Evolutionary conservation across 768 basidiomycete genomes (phyloP).

Genomic region (Dioszegia crocea): DNA sequence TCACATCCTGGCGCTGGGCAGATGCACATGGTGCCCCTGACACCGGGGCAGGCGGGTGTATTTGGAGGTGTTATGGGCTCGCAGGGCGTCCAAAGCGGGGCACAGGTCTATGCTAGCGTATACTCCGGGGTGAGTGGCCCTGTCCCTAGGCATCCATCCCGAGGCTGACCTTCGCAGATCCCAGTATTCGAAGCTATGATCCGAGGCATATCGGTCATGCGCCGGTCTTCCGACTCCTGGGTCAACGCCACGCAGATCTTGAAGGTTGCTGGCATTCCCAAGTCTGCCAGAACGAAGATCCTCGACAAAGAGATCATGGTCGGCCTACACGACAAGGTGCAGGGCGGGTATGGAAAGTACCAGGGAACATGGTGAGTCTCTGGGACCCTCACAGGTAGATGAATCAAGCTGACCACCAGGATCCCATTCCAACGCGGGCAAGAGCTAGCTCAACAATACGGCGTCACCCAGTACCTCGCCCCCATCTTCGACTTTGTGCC

Average conservation of each 20-base stretch:
- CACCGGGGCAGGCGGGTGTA: slow-evolving; percentile 9
- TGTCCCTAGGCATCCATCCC: background rate
- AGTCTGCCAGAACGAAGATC: slow-evolving; percentile 92
- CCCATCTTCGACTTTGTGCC: slow-evolving; percentile 93
- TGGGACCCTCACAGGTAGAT: too few relatives aligned
- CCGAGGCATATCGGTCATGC: slow-evolving; percentile 97
- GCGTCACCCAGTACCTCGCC: slow-evolving; percentile 77
- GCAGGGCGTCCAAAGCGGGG: slow-evolving; percentile 1
- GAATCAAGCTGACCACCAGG: slow-evolving; percentile 54
- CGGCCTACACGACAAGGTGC: slow-evolving; percentile 95
- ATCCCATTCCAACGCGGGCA: slow-evolving; percentile 92
- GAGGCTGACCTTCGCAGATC: slow-evolving; percentile 20
- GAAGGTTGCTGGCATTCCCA: slow-evolving; percentile 97
- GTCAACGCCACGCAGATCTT: slow-evolving; percentile 98
- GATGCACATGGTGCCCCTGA: slow-evolving; percentile 5
- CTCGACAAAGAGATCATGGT: slow-evolving; percentile 87
- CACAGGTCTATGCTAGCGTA: slow-evolving; percentile 47
- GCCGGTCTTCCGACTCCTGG: slow-evolving; percentile 79
- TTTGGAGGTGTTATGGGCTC: slow-evolving; percentile 20
- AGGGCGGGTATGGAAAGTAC: slow-evolving; percentile 96
- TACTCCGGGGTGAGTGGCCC: slow-evolving; percentile 48
- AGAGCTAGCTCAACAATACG: slow-evolving; percentile 86
- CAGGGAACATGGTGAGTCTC: slow-evolving; percentile 88
- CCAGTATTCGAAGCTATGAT: slow-evolving; percentile 98
- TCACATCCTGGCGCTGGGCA: too few relatives aligned